Conservation (phyloP, 805 yeast genomes). For the Starmerella stigmatis region DNA sequence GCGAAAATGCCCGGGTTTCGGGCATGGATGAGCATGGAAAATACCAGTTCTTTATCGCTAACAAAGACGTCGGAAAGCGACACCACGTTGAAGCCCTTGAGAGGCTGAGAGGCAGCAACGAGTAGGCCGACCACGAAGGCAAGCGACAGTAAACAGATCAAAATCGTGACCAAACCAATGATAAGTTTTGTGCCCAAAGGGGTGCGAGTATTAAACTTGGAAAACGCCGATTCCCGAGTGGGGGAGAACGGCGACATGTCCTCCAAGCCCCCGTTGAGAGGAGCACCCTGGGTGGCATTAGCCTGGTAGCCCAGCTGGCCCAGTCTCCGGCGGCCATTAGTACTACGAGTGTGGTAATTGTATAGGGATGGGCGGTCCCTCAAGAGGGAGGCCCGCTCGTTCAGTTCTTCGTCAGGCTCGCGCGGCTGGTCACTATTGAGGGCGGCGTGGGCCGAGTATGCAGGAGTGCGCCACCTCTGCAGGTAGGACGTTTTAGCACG, state of each 20-base stretch:
- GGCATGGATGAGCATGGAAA: constrained; percentile 67
- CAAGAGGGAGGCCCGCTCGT: constrained; percentile 17
- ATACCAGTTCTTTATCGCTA: constrained; percentile 73
- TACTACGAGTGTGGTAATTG: constrained; percentile 13
- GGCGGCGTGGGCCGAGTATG: neutral
- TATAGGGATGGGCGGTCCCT: constrained; percentile 14
- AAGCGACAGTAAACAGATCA: constrained; percentile 29
- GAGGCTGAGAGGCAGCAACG: constrained; percentile 75
- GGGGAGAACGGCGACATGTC: neutral
- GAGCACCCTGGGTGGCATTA: neutral
- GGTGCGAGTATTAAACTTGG: constrained; percentile 4
- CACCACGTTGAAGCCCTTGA: constrained; percentile 52
- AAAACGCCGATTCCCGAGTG: neutral
- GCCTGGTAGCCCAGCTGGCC: neutral
- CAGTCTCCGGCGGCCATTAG: constrained; percentile 7
- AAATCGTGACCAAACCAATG: constrained; percentile 17
- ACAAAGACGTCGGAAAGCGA: constrained; percentile 63
- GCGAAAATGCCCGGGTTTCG: constrained; percentile 80
- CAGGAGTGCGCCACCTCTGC: constrained; percentile 24
- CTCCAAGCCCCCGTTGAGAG: neutral
- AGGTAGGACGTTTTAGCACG: constrained; percentile 25
- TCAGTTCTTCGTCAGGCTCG: neutral
- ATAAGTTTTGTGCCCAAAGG: constrained; percentile 10
- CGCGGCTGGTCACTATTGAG: neutral
- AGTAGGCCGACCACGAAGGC: constrained; percentile 80